These are phyloP conservation scores for Desmodesmus armatus DNA, from an alignment of 139 green algal species.

Conservation along the genomic window DNA sequence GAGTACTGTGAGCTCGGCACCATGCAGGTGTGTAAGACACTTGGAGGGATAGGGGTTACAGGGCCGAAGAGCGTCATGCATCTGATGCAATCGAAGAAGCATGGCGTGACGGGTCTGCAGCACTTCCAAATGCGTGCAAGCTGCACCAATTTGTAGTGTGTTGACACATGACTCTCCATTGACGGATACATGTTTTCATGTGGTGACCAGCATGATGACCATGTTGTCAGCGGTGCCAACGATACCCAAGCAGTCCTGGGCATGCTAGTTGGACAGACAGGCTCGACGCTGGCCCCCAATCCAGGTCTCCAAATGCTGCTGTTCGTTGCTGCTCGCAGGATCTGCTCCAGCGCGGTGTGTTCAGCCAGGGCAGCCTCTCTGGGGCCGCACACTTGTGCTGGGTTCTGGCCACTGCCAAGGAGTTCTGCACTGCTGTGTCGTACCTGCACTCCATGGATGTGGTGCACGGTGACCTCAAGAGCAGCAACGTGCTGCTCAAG, in stretches of 20 bases:
- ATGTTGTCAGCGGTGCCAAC: no score
- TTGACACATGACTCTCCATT: no score
- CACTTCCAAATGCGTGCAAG: background rate
- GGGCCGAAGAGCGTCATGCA: no score
- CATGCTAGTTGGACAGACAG: no score
- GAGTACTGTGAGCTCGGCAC: conserved; percentile 47
- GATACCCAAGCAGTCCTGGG: no score
- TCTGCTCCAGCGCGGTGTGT: conserved; percentile 15
- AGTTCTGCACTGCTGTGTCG: conserved; percentile 32
- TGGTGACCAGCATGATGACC: no score
- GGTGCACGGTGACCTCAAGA: conserved; percentile 64
- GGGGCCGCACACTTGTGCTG: background rate
- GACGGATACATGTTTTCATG: no score
- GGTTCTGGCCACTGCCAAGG: conserved; percentile 45
- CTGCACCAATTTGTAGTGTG: background rate
- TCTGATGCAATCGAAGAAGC: no score
- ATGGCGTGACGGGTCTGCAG: background rate
- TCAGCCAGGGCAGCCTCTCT: background rate
- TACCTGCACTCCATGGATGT: conserved; percentile 57
- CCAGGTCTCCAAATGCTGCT: no score
- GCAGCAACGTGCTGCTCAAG: conserved; percentile 64
- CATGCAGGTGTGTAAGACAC: conserved; percentile 50
- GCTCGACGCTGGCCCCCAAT: background rate
- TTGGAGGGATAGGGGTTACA: no score
- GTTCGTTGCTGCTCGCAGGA: background rate